Evolutionary conservation across 2,329 filamentous ascomycete species (phyloP).

Genomic region (Cylindrodendrum hubeiense): DNA sequence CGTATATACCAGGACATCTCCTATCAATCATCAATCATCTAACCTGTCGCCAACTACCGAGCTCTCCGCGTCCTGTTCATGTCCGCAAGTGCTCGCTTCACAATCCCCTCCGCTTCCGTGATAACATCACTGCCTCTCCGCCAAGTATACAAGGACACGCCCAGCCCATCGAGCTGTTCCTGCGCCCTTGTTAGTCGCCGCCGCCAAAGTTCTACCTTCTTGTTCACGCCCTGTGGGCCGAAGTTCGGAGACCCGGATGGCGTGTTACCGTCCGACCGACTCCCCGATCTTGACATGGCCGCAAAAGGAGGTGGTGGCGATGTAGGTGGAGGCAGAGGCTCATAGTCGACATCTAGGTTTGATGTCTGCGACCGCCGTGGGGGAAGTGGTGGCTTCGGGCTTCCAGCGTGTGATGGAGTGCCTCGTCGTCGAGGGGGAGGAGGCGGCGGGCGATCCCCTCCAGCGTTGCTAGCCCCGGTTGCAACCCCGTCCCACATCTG

Average conservation of each 20-base stretch:
- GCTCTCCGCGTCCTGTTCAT: constrained; percentile 49
- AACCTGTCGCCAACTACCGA: background rate
- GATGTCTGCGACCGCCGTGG: constrained; percentile 48
- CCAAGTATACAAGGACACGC: constrained; percentile 80
- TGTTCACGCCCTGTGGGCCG: constrained; percentile 62
- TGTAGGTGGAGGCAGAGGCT: constrained; percentile 52
- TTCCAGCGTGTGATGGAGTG: constrained; percentile 50
- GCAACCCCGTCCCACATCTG: constrained; percentile 30
- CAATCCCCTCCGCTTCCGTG: constrained; percentile 73
- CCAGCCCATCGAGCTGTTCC: constrained; percentile 70
- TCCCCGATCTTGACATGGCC: constrained; percentile 43
- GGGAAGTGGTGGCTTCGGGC: constrained; percentile 48
- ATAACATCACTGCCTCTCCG: constrained; percentile 77
- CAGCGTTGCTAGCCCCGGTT: constrained; percentile 16
- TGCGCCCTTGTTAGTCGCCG: constrained; percentile 76
- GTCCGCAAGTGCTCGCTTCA: constrained; percentile 65
- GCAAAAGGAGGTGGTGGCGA: constrained; percentile 37
- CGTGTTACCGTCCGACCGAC: constrained; percentile 48
- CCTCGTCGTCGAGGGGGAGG: constrained; percentile 62
- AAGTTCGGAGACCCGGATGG: constrained; percentile 51
- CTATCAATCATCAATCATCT: background rate
- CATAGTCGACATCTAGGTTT: constrained; percentile 58
- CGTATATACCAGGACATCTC: background rate
- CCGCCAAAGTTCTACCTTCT: constrained; percentile 80
- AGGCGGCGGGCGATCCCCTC: constrained; percentile 53